A percentile compares a stretch with the other conserved stretches of the same genome.
phyloP scores from a whole-genome alignment of 2,329 filamentous ascomycete species.

The Pseudofabraea citricarpa region DNA sequence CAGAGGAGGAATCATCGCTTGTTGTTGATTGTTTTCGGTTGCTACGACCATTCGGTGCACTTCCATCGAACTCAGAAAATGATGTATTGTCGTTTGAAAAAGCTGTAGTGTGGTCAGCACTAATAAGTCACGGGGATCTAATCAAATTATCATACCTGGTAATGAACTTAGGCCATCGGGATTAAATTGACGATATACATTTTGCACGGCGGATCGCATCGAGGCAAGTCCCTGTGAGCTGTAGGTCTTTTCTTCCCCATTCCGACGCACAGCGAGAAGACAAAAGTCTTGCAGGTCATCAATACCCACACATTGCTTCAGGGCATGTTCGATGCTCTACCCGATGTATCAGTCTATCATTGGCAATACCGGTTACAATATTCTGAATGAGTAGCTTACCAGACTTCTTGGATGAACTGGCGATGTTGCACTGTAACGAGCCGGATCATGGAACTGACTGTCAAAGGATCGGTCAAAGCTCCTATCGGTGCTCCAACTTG shows the following conservation, averaged over 20 bases:
- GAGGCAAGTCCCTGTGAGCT: conserved; percentile 17
- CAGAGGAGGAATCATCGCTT: conserved; percentile 14
- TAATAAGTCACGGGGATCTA: too few species aligned
- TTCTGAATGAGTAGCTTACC: conserved; percentile 8
- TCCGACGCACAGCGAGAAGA: conserved; percentile 17
- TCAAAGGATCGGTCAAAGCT: conserved; percentile 6
- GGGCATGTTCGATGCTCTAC: conserved; percentile 14
- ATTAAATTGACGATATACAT: conserved; percentile 13
- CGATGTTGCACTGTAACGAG: conserved; percentile 5
- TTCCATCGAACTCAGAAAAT: too few species aligned
- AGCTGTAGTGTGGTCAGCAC: too few species aligned
- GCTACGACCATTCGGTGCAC: not conserved
- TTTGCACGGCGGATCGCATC: conserved; percentile 11
- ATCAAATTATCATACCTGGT: conserved; percentile 3
- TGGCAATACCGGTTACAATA: too few species aligned
- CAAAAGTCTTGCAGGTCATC: conserved; percentile 19
- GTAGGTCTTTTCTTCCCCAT: conserved; percentile 18
- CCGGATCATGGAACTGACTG: conserved; percentile 13
- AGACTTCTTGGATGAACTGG: conserved; percentile 8
- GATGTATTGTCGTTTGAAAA: too few species aligned
- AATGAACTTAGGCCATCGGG: conserved; percentile 7
- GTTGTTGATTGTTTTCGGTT: conserved; percentile 2
- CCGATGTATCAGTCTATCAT: too few species aligned
- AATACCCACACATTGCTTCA: conserved; percentile 19
- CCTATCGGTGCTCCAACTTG: not conserved